Evolutionary conservation across 345 rosid species (phyloP), one percentile per base, ranked within the genome.

Genomic region (Pseudoturritis turrita): DNA sequence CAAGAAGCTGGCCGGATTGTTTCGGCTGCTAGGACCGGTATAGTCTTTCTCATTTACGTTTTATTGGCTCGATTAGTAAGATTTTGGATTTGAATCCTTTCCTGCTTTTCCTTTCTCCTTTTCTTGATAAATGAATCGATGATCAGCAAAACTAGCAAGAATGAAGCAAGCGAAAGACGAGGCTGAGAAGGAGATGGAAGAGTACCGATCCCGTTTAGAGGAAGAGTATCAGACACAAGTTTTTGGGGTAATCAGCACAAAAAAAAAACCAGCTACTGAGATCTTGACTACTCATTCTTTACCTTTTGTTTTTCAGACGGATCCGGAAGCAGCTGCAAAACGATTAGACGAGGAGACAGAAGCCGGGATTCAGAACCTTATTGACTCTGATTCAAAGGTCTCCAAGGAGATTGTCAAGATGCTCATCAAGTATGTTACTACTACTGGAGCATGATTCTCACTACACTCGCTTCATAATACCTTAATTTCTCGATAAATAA

Each of bases 91-190:
- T 77, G 28, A 46, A 50, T 53, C 29, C 7, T 64, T 62, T 22
- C 55, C 23, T 1, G 7, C 18, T n/a, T 11, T 33, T 50, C 14
- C 10, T 3, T 35, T 35, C 12, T 45, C 1, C n/a, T 62, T 54
- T 0, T 26, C 26, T 12, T 22, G 3, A 3, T 73, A 58, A 14
- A 46, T 68, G 55, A 52, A 33, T 52, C 33, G 3, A 52, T 43
- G 36, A 68, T 33, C 61, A 78, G 81, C 73, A 53, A 78, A 78
- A 40, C 77, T 72, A 45, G 77, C 74, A 61, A 72, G 81, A 72
- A 44, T 78, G 77, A 78, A 78, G 66, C 81, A 78, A 73, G 81
- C 81, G 1, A 78, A 73, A 55, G 81, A 78, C 25, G 78, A 78
- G 60, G 81, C 81, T 46, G 74, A 78, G 74, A 78, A 68, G 39